These are phyloP conservation scores for Cymbidium sinense DNA, from an alignment of 106 monocot genomes.

Conservation along the genomic window DNA sequence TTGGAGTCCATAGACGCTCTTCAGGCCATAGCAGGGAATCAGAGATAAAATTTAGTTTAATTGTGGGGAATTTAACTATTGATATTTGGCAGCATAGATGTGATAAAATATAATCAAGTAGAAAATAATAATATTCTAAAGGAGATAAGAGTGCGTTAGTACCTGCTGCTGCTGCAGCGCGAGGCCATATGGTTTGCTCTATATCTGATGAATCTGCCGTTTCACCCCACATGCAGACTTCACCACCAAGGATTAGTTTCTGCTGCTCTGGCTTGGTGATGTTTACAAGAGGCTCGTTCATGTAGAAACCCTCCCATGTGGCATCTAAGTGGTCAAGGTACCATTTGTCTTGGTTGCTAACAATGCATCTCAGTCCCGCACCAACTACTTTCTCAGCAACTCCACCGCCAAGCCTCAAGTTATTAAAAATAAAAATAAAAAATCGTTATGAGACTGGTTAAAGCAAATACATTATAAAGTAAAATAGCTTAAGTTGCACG, in stretches of 20 bases:
- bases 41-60: neutral
- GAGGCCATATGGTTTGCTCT: conserved; percentile 96
- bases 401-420: conserved; percentile 59
- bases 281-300: conserved; percentile 69
- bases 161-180: conserved; percentile 97
- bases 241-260: conserved; percentile 78
- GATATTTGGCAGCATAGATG: no score
- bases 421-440: neutral
- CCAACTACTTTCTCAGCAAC: conserved; percentile 65
- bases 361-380: conserved; percentile 83
- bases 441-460: neutral
- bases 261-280: conserved; percentile 53
- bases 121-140: neutral
- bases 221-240: conserved; percentile 97
- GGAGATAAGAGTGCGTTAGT: conserved; percentile 3
- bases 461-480: neutral
- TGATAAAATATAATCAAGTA: no score
- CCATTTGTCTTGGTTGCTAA: conserved; percentile 91
- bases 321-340: conserved; percentile 86
- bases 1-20: conserved; percentile 83
- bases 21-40: neutral
- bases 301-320: conserved; percentile 74
- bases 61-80: neutral
- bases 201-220: conserved; percentile 74
- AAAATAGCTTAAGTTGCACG: neutral